A percentile compares a stretch with the other conserved stretches of the same genome.
Conservation (phyloP, 192 early-diverging fungal genomes). For the Gryganskiella cystojenkinii region DNA sequence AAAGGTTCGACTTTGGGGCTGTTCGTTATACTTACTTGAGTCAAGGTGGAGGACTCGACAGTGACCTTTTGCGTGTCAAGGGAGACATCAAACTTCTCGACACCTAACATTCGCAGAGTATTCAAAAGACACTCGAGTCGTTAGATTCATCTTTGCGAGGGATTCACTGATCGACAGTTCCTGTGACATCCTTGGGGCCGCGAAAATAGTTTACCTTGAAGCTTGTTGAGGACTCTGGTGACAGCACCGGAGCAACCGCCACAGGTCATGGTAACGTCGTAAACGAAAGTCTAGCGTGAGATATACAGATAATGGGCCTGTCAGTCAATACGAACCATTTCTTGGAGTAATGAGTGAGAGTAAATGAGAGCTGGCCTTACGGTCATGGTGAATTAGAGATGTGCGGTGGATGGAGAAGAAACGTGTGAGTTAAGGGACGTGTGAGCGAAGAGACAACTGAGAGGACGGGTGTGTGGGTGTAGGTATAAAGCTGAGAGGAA, state of each 20-base stretch:
- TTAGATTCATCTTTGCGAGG: not conserved
- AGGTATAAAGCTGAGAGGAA: not conserved
- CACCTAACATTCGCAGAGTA: too few species aligned
- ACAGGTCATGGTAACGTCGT: conserved; percentile 76
- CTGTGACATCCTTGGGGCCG: too few species aligned
- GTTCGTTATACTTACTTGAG: conserved; percentile 3
- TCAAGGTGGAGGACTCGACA: conserved; percentile 55
- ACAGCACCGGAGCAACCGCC: conserved; percentile 72
- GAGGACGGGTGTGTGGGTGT: not conserved
- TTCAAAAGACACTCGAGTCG: too few species aligned
- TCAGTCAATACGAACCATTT: too few species aligned
- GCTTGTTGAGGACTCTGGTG: conserved; percentile 64
- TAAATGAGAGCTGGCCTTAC: too few species aligned
- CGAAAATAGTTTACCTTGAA: conserved; percentile 27
- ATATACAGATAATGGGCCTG: too few species aligned
- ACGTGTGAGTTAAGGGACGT: not conserved
- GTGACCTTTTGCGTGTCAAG: conserved; percentile 67
- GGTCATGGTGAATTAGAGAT: not conserved
- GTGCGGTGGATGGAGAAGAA: not conserved
- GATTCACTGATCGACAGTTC: not conserved
- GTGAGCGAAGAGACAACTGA: not conserved
- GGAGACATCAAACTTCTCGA: conserved; percentile 62
- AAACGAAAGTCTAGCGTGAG: conserved; percentile 53
- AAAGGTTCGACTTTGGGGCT: too few species aligned
- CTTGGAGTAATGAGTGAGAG: too few species aligned